phyloP scores from a whole-genome alignment of 1,284 basidiomycete species.

The Tausonia pullulans region DNA sequence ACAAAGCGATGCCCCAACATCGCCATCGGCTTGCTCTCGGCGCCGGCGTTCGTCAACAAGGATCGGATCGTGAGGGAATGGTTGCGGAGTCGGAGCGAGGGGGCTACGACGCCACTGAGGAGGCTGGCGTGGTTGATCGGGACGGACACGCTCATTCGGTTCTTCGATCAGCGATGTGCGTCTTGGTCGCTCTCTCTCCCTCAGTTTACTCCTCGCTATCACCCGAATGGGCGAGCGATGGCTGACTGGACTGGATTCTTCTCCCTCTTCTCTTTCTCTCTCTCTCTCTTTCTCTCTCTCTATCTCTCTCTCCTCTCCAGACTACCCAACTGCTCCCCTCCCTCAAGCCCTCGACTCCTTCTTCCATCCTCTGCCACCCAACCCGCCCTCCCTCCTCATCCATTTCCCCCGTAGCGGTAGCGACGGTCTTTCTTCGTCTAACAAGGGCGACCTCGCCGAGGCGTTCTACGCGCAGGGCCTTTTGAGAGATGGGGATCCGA shows the following conservation, averaged over 20 bases:
- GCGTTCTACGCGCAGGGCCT: background rate
- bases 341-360: background rate
- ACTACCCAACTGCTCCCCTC: background rate
- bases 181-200: background rate
- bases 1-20: constrained; percentile 38
- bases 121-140: constrained; percentile 64
- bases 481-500: background rate
- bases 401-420: constrained; percentile 2
- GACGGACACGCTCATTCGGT: constrained; percentile 74
- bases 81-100: background rate
- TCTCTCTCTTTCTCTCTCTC: background rate
- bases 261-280: background rate
- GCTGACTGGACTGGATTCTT: background rate
- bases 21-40: constrained; percentile 71
- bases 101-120: constrained; percentile 16
- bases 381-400: background rate
- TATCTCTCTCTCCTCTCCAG: background rate
- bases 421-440: background rate
- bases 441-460: background rate
- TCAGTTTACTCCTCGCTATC: background rate
- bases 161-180: constrained; percentile 57
- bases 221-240: background rate
- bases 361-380: background rate
- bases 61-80: constrained; percentile 39
- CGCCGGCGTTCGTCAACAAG: constrained; percentile 82